A percentile compares a stretch with the other conserved stretches of the same genome.
Conservation (phyloP, 2,329 filamentous ascomycete species). For the Fusarium nanum region DNA sequence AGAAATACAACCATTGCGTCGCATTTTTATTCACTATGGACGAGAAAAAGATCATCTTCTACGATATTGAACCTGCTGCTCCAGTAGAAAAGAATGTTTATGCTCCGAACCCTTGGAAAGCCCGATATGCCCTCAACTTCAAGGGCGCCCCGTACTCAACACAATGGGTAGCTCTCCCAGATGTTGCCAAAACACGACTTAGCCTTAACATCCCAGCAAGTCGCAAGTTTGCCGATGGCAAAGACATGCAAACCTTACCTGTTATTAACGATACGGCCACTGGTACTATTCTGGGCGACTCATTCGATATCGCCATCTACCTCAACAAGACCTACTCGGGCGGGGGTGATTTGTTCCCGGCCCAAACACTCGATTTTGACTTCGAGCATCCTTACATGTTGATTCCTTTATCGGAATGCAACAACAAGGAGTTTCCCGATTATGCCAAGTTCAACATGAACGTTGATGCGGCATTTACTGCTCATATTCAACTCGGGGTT, state of each 20-base stretch:
- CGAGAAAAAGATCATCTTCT: conserved; percentile 49
- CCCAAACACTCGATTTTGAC: conserved; percentile 55
- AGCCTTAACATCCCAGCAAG: conserved; percentile 59
- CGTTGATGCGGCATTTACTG: conserved; percentile 66
- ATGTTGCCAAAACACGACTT: conserved; percentile 62
- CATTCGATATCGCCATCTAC: conserved; percentile 73
- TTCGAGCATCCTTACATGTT: conserved; percentile 33
- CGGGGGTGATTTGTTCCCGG: conserved; percentile 61
- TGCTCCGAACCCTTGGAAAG: conserved; percentile 51
- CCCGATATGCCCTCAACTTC: conserved; percentile 56
- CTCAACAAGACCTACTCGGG: conserved; percentile 66
- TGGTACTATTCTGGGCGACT: conserved; percentile 64
- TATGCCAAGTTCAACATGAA: conserved; percentile 65
- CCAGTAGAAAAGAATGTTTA: conserved; percentile 45
- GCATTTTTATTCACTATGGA: neutral
- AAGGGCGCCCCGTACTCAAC: conserved; percentile 52
- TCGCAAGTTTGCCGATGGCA: conserved; percentile 67
- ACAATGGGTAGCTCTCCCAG: conserved; percentile 63
- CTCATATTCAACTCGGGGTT: conserved; percentile 55
- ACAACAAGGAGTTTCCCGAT: conserved; percentile 46
- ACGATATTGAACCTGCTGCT: conserved; percentile 56
- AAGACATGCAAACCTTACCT: conserved; percentile 70
- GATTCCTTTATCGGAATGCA: conserved; percentile 53
- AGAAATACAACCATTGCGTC: neutral
- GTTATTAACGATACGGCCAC: conserved; percentile 62